Conservation (phyloP, 257 asterid genomes). For the Rhazya stricta region DNA sequence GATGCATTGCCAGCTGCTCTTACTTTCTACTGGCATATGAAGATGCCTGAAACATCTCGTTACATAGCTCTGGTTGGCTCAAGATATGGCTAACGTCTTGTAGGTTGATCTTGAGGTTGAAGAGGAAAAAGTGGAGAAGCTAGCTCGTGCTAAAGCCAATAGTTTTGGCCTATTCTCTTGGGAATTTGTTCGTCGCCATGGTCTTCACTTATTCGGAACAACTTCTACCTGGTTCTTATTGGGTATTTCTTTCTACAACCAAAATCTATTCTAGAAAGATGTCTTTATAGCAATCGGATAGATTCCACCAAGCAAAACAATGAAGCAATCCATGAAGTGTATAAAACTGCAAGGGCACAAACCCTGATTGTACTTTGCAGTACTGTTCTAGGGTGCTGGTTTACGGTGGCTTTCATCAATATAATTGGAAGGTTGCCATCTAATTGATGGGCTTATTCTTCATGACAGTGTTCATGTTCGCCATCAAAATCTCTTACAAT, state of each 20-base stretch:
- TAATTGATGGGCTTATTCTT: slow-evolving; percentile 19
- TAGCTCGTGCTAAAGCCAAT: background rate
- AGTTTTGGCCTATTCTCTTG: slow-evolving; percentile 15
- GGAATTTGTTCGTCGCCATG: slow-evolving; percentile 21
- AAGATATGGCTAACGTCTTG: slow-evolving; percentile 22
- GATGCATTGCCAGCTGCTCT: slow-evolving; percentile 20
- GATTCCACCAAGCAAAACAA: slow-evolving; percentile 16
- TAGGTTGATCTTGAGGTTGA: slow-evolving; percentile 17
- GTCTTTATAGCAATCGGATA: slow-evolving; percentile 11
- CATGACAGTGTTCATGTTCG: slow-evolving; percentile 24
- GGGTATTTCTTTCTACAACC: slow-evolving; percentile 23
- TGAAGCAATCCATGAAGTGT: slow-evolving; percentile 16
- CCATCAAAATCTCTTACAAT: slow-evolving; percentile 17
- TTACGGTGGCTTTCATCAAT: slow-evolving; percentile 11
- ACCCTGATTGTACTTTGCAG: slow-evolving; percentile 18
- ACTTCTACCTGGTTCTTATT: slow-evolving; percentile 19
- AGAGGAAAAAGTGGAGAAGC: slow-evolving; percentile 8
- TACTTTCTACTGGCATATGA: slow-evolving; percentile 25
- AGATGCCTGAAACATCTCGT: slow-evolving; percentile 24
- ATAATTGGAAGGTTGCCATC: slow-evolving; percentile 18
- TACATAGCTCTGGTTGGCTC: slow-evolving; percentile 20
- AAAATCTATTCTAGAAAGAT: slow-evolving; percentile 21
- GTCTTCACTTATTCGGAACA: slow-evolving; percentile 10
- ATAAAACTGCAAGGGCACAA: slow-evolving; percentile 16
- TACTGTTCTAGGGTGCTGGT: slow-evolving; percentile 26